These are phyloP conservation scores for Exophiala sp. DNA, from an alignment of 2,329 filamentous ascomycete species.

Conservation along the genomic window DNA sequence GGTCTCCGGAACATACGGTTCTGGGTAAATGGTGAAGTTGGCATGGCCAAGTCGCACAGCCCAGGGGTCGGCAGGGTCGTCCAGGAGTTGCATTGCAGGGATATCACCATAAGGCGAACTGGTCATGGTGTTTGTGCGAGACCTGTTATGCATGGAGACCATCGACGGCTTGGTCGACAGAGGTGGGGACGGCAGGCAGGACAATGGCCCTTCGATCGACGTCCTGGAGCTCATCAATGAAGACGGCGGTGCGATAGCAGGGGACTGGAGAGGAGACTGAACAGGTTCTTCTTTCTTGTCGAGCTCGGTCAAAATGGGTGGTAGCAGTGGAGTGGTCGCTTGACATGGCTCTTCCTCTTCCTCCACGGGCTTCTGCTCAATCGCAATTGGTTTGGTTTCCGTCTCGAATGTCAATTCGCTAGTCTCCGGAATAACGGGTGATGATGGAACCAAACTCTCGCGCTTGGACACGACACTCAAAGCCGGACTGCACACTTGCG, in stretches of 20 bases:
- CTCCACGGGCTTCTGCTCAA: conserved; percentile 48
- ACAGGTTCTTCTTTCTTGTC: conserved; percentile 50
- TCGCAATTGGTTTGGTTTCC: conserved; percentile 47
- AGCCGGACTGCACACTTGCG: conserved; percentile 35
- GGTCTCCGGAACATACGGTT: conserved; percentile 65
- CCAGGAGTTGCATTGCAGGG: conserved; percentile 57
- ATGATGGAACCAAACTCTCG: conserved; percentile 54
- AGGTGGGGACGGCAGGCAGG: conserved; percentile 58
- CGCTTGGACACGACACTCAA: conserved; percentile 36
- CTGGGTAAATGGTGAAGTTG: conserved; percentile 81
- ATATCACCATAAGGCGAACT: conserved; percentile 52
- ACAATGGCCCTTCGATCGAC: conserved; percentile 46
- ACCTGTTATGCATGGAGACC: conserved; percentile 59
- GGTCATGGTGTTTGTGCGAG: conserved; percentile 43
- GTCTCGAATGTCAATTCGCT: conserved; percentile 47
- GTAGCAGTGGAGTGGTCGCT: conserved; percentile 76
- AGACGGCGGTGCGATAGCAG: conserved; percentile 62
- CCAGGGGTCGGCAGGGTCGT: conserved; percentile 69
- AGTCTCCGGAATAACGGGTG: conserved; percentile 59
- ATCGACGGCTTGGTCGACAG: conserved; percentile 71
- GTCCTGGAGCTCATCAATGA: conserved; percentile 39
- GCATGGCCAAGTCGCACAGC: conserved; percentile 79
- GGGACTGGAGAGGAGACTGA: conserved; percentile 80
- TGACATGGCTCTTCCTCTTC: conserved; percentile 54
- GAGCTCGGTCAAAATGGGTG: conserved; percentile 65